Base-by-base conservation (phyloP, 2,329 filamentous ascomycete genomes). In the Colletotrichum eremochloae region DNA sequence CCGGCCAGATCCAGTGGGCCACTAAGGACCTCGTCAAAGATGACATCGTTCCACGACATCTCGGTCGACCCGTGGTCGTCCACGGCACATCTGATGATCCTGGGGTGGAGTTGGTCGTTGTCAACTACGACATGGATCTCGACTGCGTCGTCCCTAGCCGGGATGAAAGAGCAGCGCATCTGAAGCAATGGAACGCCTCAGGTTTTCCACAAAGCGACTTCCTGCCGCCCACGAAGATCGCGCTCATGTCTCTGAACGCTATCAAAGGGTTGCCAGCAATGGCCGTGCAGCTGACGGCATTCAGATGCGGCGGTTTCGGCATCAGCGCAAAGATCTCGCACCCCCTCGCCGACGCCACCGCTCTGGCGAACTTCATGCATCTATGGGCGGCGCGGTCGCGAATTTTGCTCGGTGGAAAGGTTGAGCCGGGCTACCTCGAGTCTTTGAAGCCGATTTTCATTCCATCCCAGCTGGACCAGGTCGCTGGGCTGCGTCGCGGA, bases 241-340 rank as follows among this genome's bases (percentile, higher is more conserved):
- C 83, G 3, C 78, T 85, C 29, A 75, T 77, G 14, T 76, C 77
- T 48, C 74, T 82, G 8, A 63, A 68, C 11, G 74, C 78, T 6
- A 78, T 73, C 18, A 72, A 77, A 5, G 79, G 78, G 2, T 68
- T 81, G 8, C 81, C 80, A 0, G 77, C 74, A 18, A 77, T 80
- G 70, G 75, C 79, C 5, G 77, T 84, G 1, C 85, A 86, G 74
- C 67, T 86, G 42, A 86, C 78, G 0, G 69, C 75, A 0, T 84
- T 86, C 71, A 71, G 76, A 11, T 83, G 82, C 61, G 84, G 84
- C 1, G 83, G 82, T 3, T 82, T 82, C 55, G 82, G 80, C 1
- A 73, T 88, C 12, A 80, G 81, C 12, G 76, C 85, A n/a, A 80
- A 80, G 58, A 74, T 85, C 29, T 80, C 84, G 1, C 86, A 88